Conservation (phyloP, 2,329 filamentous ascomycete species). For the Trichoderma endophyticum region DNA sequence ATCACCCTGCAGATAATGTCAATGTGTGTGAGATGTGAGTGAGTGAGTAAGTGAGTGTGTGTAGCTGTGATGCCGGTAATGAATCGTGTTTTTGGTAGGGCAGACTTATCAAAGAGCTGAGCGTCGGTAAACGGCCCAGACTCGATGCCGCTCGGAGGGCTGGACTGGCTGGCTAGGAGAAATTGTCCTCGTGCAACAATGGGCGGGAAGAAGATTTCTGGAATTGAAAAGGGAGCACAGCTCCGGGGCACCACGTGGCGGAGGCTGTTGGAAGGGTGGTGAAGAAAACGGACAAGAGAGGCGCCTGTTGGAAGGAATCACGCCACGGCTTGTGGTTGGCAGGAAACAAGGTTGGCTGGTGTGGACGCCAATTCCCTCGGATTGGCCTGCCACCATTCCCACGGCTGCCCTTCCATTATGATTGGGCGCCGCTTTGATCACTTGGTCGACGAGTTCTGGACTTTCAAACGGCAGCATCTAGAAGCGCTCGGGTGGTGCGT, state of each 20-base stretch:
- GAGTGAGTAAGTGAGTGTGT: background rate
- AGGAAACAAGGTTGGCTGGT: background rate
- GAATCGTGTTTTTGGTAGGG: background rate
- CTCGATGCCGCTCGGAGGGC: background rate
- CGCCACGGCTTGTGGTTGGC: conserved; percentile 4
- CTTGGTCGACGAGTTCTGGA: background rate
- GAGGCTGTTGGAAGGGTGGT: background rate
- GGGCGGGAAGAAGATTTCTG: conserved; percentile 9
- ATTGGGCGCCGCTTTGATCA: background rate
- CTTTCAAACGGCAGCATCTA: background rate
- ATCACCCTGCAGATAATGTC: background rate
- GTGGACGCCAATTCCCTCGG: background rate
- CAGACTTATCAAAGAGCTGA: background rate
- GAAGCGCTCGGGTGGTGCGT: background rate
- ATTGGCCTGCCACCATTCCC: background rate
- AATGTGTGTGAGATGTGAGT: background rate
- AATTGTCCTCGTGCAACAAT: background rate
- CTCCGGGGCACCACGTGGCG: conserved; percentile 12
- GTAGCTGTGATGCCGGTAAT: background rate
- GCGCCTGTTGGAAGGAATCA: background rate
- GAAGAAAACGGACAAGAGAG: background rate
- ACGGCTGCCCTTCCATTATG: background rate
- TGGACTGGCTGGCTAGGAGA: background rate
- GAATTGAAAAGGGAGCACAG: background rate
- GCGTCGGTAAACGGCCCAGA: background rate